Evolutionary conservation across 208 protist species (phyloP).

Genomic region (Porcisia hertigi): DNA sequence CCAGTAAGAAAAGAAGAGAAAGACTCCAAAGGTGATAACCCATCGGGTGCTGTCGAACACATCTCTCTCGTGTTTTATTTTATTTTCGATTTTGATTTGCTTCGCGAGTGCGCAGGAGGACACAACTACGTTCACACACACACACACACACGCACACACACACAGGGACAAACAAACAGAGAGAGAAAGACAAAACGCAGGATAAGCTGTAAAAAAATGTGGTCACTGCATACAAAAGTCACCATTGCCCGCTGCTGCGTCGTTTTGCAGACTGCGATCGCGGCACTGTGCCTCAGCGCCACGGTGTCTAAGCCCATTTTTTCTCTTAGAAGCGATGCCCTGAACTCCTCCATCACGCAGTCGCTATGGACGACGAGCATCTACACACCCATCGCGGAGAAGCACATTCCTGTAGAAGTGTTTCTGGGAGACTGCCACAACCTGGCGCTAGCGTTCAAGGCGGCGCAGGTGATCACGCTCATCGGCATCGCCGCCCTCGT

Average conservation of each 20-base stretch:
- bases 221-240: slow-evolving; percentile 11
- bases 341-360: slow-evolving; percentile 37
- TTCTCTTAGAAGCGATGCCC: slow-evolving; percentile 2
- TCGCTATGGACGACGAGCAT: slow-evolving; percentile 35
- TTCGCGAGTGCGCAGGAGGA: not conserved
- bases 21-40: no score
- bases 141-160: not conserved
- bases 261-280: slow-evolving; percentile 9
- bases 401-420: slow-evolving; percentile 10
- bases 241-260: slow-evolving; percentile 17
- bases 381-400: slow-evolving; percentile 28
- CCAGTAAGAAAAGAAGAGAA: not conserved
- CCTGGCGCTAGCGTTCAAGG: slow-evolving; percentile 24
- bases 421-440: slow-evolving; percentile 27
- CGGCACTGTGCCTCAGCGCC: slow-evolving; percentile 6
- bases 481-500: slow-evolving; percentile 3
- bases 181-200: not conserved
- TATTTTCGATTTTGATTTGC: not conserved
- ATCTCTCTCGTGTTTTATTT: not conserved
- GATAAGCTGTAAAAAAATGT: slow-evolving; percentile 10
- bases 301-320: slow-evolving; percentile 23
- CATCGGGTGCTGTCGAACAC: no score
- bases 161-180: not conserved
- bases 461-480: slow-evolving; percentile 24
- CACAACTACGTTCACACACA: not conserved